A percentile compares a stretch with the other conserved stretches of the same genome.
phyloP scores from a whole-genome alignment of 2,329 filamentous ascomycete species.

The Coniochaeta sp. region DNA sequence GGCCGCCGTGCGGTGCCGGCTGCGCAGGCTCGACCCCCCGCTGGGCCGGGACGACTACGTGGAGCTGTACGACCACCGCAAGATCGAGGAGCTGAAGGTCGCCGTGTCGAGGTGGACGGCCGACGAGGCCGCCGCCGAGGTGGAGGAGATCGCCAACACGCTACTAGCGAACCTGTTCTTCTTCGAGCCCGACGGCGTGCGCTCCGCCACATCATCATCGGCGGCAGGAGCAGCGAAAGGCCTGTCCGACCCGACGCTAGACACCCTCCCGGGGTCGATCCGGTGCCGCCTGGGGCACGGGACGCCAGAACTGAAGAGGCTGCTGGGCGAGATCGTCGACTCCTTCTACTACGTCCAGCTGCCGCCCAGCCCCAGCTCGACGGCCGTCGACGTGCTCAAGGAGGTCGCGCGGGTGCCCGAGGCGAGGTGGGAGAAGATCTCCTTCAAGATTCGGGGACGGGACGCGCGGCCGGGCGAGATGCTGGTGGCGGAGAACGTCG shows the following conservation, averaged over 20 bases:
- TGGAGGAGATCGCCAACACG: slow-evolving; percentile 3
- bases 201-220: no score
- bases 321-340: not conserved
- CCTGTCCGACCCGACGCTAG: not conserved
- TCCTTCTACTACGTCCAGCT: not conserved
- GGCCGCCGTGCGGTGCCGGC: not conserved
- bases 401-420: not conserved
- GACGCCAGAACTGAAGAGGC: not conserved
- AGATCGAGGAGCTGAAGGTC: slow-evolving; percentile 1
- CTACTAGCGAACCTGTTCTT: slow-evolving; percentile 8
- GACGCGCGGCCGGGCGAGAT: not conserved
- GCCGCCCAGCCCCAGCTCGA: not conserved
- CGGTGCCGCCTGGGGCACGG: slow-evolving; percentile 3
- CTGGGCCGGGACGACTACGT: not conserved
- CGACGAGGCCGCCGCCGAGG: slow-evolving; percentile 12
- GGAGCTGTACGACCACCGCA: slow-evolving; percentile 2
- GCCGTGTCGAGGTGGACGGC: not conserved
- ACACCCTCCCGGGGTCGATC: slow-evolving; percentile 2
- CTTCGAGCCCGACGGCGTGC: slow-evolving; percentile 4
- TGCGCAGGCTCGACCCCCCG: slow-evolving; percentile 3
- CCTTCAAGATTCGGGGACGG: not conserved
- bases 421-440: not conserved
- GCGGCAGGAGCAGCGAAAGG: no score
- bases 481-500: not conserved
- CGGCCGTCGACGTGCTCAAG: not conserved